A percentile compares a stretch with the other conserved stretches of the same genome.
phyloP scores from a whole-genome alignment of 768 basidiomycete species.

The Tubosaeta sp. region DNA sequence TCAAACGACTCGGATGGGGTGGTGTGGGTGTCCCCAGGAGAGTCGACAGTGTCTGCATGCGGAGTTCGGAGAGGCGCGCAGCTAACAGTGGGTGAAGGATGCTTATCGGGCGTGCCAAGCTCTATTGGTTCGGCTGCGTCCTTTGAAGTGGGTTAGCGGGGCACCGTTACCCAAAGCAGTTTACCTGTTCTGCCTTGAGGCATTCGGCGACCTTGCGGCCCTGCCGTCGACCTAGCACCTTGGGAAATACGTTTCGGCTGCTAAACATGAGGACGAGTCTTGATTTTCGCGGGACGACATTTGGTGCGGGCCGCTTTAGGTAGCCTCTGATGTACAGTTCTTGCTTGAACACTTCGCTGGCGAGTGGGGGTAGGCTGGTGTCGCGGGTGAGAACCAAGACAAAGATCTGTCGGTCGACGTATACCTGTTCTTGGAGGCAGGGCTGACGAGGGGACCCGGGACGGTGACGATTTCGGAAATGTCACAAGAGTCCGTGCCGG shows the following conservation, averaged over 20 bases:
- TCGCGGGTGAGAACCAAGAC: neutral
- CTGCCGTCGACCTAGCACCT: slow-evolving; percentile 17
- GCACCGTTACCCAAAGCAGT: neutral
- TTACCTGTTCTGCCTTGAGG: slow-evolving; percentile 16
- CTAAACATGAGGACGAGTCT: neutral
- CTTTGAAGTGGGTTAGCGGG: slow-evolving; percentile 8
- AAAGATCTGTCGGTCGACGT: neutral
- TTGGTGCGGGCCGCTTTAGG: slow-evolving; percentile 16
- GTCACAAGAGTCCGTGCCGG: slow-evolving; percentile 1
- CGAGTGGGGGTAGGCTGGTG: slow-evolving; percentile 22
- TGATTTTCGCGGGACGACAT: neutral
- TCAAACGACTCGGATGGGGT: slow-evolving; percentile 18
- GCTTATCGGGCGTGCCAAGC: neutral
- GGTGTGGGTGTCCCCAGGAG: slow-evolving; percentile 10
- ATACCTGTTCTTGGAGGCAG: slow-evolving; percentile 12
- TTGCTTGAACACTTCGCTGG: slow-evolving; percentile 26
- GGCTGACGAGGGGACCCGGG: neutral
- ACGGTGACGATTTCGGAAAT: slow-evolving; percentile 8
- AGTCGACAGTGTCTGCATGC: slow-evolving; percentile 4
- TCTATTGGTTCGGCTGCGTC: neutral
- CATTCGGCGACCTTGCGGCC: slow-evolving; percentile 16
- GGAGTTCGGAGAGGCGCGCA: slow-evolving; percentile 8
- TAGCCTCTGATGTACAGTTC: slow-evolving; percentile 28
- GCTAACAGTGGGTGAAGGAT: slow-evolving; percentile 5
- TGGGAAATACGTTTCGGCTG: slow-evolving; percentile 7